phyloP scores from a whole-genome alignment of 257 asterid species.

The Verbena officinalis region DNA sequence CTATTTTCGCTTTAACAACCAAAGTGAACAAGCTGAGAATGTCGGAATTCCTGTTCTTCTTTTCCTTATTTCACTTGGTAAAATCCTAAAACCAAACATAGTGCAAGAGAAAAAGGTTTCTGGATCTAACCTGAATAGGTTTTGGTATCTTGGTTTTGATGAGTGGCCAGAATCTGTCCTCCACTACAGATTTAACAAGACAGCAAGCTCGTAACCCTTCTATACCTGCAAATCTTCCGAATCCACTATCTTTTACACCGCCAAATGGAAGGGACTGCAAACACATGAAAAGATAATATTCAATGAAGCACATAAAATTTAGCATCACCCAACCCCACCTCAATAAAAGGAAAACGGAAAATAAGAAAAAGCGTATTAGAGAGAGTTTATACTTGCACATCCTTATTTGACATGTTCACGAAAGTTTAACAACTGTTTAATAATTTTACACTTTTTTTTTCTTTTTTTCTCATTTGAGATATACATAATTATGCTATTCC shows the following conservation, averaged over 20 bases:
- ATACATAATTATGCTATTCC: no score
- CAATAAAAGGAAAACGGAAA: neutral
- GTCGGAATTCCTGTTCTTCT: no score
- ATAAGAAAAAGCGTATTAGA: neutral
- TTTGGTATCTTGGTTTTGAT: conserved; percentile 91
- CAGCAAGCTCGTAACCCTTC: conserved; percentile 99
- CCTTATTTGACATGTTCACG: neutral
- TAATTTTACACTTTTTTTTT: no score
- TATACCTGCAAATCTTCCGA: conserved; percentile 94
- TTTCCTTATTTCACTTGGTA: no score
- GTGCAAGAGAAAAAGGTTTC: neutral
- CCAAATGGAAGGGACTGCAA: conserved; percentile 97
- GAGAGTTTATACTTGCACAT: neutral
- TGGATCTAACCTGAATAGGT: conserved; percentile 79
- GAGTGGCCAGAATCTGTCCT: conserved; percentile 97
- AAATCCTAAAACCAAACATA: no score
- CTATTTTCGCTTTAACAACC: no score
- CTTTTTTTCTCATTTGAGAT: no score
- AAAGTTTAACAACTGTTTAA: no score
- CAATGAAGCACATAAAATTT: conserved; percentile 16
- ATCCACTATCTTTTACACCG: conserved; percentile 95
- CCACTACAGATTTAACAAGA: conserved; percentile 87
- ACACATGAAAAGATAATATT: conserved; percentile 13
- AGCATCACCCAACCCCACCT: neutral
- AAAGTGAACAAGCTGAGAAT: no score